Base-by-base conservation (phyloP, 2,329 filamentous ascomycete species). In the Dothideomycetes sp. region DNA sequence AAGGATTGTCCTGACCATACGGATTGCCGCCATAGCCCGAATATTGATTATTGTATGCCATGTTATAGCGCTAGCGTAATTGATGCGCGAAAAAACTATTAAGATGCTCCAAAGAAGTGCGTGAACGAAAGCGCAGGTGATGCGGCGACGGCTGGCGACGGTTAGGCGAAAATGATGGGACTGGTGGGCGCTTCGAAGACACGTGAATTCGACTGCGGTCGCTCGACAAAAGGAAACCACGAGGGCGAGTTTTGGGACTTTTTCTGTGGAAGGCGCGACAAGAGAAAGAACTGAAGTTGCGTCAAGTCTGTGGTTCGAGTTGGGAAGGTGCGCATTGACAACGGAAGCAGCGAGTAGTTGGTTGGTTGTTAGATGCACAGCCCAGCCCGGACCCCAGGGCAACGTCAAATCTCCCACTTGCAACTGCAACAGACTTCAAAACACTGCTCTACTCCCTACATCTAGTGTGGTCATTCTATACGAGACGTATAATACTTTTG, bases 11-110 rank as follows among this genome's bases (percentile, higher is more conserved):
- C 44, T 73, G 67, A 46, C 72, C 67, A 58, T 84, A 84, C 27
- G 78, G 79, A 56, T 82, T 81, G 48, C 65, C 64, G 48, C 64
- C 59, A 50, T 70, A 70, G 43, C 73, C 70, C 49, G 73, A 67
- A 59, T 82, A 80, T 54, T 74, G 72, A 45, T 60, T 59, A 48
- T 68, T 64, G 64, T 77, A 73, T 50, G 76, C 76, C 77, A 81
- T 80, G 57, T 28, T 50, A 47, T 5, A 18, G 22, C 22, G 37
- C 24, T 17, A 25, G 39, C 32, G 31, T 31, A 35, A 42, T 42
- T 28, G 39, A 33, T 35, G 39, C 39, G 39, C 37, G 9, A 33
- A 29, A 9, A 22, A 41, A 35, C 34, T 41, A 35, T 35, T 41
- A 34, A 35, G 32, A 33, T 41, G 39, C 18, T 41, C 29, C 29